phyloP scores from a whole-genome alignment of 192 early-diverging fungal species.

The Chytriomyces hyalinus region DNA sequence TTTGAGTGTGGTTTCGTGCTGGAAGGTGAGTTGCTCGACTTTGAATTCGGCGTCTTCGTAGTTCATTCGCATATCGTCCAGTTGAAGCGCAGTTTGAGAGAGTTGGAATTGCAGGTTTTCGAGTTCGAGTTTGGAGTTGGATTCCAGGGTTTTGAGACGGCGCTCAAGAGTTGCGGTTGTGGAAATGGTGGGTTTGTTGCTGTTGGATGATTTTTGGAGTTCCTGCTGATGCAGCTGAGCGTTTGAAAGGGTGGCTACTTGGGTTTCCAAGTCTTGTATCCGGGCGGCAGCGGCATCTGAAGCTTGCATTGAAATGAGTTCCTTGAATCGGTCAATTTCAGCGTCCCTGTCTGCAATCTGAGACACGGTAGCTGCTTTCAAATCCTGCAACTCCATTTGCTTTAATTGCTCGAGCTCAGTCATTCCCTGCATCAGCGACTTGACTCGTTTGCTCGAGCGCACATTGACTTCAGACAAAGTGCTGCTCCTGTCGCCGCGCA shows the following conservation, averaged over 20 bases:
- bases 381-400: conserved; percentile 19
- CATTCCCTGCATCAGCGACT: neutral
- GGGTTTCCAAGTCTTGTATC: neutral
- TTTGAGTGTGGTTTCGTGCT: neutral
- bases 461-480: conserved; percentile 7
- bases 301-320: neutral
- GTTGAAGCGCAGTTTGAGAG: neutral
- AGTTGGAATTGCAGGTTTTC: conserved; percentile 3
- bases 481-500: conserved; percentile 14
- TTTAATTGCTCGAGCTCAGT: conserved; percentile 9
- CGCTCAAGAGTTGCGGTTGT: neutral
- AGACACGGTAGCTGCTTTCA: neutral
- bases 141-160: conserved; percentile 5
- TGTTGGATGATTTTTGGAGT: conserved; percentile 1
- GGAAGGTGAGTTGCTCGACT: neutral
- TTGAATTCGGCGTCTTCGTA: conserved; percentile 25
- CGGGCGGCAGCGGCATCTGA: neutral
- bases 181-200: neutral
- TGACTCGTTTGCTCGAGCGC: conserved; percentile 9
- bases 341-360: neutral
- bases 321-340: conserved; percentile 6
- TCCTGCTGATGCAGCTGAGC: neutral
- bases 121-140: conserved; percentile 8
- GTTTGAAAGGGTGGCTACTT: neutral
- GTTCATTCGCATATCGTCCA: conserved; percentile 1